Base-by-base conservation (phyloP, 2,329 filamentous ascomycete species). In the Aspergillus luchuensis region DNA sequence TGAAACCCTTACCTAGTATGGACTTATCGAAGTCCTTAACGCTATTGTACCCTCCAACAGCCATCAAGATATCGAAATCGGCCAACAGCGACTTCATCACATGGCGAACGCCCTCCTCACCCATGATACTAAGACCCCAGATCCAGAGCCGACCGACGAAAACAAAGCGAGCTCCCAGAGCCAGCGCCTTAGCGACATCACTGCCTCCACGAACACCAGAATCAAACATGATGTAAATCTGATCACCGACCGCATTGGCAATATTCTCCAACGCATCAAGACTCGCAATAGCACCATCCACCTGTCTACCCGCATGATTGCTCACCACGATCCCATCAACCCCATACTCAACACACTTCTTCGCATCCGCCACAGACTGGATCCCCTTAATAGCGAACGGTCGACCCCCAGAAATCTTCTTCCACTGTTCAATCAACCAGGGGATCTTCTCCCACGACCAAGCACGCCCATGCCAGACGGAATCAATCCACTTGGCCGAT, bases 271-370 rank as follows among this genome's bases (percentile, higher is more conserved):
- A 67, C 1, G 84, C 84, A 69, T 88, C 86, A 54, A 88, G 71
- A 67, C 81, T 85, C 11, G 81, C 85, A 58, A 85, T 78, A 2
- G 85, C 85, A 0, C 85, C 85, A 65, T 88, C 86, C 2, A 88
- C 83, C 72, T 88, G 85, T 19, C 89, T 74, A 0, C 89, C 89
- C 1, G 89, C 89, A 71, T 92, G 89, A 66, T 92, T 92, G 13
- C 82, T 85, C 1, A 91, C 79, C 1, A 91, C 82, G 51, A 92
- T 89, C 0, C 86, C 89, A 65, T 91, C 85, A 3, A 85, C 84
- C 0, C 87, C 88, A 11, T 81, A 69, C 55, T 88, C 81, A 38
- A 87, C 80, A 2, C 86, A 86, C 65, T 79, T 81, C 56, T 81
- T 78, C 13, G 89, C 89, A 72, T 92, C 89, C 43, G 80, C 78